Evolutionary conservation across 495 filamentous ascomycete genomes (phyloP).

Genomic region (Xylaria acuta): DNA sequence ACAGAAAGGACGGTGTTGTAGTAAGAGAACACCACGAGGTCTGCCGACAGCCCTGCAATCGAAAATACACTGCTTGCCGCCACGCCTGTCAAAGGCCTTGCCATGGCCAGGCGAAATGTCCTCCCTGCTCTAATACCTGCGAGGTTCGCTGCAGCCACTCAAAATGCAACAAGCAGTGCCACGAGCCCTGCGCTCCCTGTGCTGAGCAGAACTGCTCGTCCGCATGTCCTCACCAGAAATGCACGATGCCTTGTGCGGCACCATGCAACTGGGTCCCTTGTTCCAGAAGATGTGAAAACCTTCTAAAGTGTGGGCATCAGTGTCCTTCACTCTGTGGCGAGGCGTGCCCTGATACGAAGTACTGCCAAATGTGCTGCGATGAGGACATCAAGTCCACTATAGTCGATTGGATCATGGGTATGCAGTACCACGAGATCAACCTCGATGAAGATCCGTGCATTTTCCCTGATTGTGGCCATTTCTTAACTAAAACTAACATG

Average conservation of each 20-base stretch:
- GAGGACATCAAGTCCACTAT: conserved; percentile 49
- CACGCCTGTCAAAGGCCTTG: conserved; percentile 63
- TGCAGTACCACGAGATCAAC: conserved; percentile 62
- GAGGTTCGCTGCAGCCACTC: conserved; percentile 70
- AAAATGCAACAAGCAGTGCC: conserved; percentile 62
- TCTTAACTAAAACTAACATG: conserved; percentile 66
- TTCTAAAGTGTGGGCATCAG: conserved; percentile 68
- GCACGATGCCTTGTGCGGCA: conserved; percentile 73
- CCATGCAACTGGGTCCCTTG: conserved; percentile 76
- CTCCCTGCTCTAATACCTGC: conserved; percentile 61
- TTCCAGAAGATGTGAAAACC: conserved; percentile 63
- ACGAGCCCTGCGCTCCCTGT: conserved; percentile 71
- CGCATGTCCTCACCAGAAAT: conserved; percentile 61
- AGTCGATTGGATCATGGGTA: conserved; percentile 61
- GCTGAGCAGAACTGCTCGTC: conserved; percentile 62
- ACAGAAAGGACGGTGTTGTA: conserved; percentile 38
- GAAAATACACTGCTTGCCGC: conserved; percentile 63
- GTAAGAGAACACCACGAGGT: conserved; percentile 50
- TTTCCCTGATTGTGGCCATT: conserved; percentile 70
- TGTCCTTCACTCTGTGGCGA: conserved; percentile 72
- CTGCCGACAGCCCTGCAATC: conserved; percentile 61
- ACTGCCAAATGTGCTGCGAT: conserved; percentile 63
- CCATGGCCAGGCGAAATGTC: conserved; percentile 60
- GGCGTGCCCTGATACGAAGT: conserved; percentile 59
- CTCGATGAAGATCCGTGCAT: conserved; percentile 66